Percentiles rank a stretch among this genome's conserved stretches.
Conservation (phyloP, 176 grass and related monocot species). For the Aegilops longissima region DNA sequence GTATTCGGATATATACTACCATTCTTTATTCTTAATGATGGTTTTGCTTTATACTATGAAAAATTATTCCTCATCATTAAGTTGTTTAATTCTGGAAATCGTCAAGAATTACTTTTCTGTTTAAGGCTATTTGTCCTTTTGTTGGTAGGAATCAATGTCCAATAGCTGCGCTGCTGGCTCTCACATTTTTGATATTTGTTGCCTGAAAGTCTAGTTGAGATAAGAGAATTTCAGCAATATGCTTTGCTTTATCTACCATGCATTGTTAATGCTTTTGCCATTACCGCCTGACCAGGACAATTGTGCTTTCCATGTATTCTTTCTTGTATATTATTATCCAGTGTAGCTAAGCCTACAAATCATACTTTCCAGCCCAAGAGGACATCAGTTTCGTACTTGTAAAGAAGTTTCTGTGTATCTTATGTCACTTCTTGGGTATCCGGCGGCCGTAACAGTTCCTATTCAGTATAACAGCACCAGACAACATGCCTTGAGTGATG, state of each 20-base stretch:
- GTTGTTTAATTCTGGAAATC: not conserved
- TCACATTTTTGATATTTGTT: constrained; percentile 18
- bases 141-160: not conserved
- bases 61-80: constrained; percentile 1
- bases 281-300: not conserved
- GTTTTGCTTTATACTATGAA: not conserved
- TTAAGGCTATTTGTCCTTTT: not conserved
- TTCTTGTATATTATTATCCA: constrained; percentile 22
- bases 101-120: not conserved
- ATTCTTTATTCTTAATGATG: not conserved
- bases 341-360: constrained; percentile 30
- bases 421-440: constrained; percentile 89
- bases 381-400: constrained; percentile 71
- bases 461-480: constrained; percentile 32
- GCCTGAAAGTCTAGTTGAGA: not conserved
- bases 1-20: not conserved
- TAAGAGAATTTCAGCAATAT: constrained; percentile 1
- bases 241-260: constrained; percentile 8
- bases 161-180: not conserved
- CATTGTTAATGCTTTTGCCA: not conserved
- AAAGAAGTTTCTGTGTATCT: constrained; percentile 86
- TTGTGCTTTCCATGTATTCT: constrained; percentile 14
- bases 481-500: constrained; percentile 36
- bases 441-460: constrained; percentile 28
- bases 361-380: constrained; percentile 74